Percentiles rank a stretch among this genome's conserved stretches.
These are phyloP conservation scores for Gleditsia sinensis DNA, from an alignment of 306 rosid species.

Conservation along the genomic window DNA sequence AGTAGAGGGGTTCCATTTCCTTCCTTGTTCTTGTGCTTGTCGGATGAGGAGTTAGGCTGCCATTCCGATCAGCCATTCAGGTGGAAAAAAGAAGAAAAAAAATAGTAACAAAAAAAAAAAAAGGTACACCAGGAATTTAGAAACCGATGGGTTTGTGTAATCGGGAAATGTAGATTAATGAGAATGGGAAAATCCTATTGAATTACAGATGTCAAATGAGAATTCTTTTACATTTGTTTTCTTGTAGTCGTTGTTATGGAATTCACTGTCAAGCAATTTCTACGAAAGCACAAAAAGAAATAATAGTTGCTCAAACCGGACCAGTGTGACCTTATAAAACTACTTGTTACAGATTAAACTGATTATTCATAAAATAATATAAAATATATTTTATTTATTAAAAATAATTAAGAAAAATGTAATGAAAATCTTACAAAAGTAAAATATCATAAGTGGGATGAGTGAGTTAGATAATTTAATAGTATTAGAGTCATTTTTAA, in stretches of 20 bases:
- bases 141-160: conserved; percentile 51
- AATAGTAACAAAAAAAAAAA: conserved; percentile 31
- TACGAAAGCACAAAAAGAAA: background rate
- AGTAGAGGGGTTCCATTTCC: conserved; percentile 57
- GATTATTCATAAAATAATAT: no score
- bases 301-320: no score
- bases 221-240: conserved; percentile 51
- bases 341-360: no score
- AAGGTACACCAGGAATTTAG: conserved; percentile 54
- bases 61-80: conserved; percentile 35
- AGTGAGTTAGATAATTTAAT: no score
- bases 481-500: no score
- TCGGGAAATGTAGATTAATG: conserved; percentile 74
- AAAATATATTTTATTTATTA: no score
- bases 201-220: conserved; percentile 43
- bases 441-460: no score
- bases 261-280: background rate
- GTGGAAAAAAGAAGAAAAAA: conserved; percentile 19
- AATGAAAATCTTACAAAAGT: no score
- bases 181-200: conserved; percentile 56
- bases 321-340: no score
- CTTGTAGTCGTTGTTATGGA: conserved; percentile 13
- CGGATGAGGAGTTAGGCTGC: conserved; percentile 41
- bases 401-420: no score
- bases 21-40: conserved; percentile 53